phyloP scores from a whole-genome alignment of 352 stramenopile species.

The Phytophthora melonis region DNA sequence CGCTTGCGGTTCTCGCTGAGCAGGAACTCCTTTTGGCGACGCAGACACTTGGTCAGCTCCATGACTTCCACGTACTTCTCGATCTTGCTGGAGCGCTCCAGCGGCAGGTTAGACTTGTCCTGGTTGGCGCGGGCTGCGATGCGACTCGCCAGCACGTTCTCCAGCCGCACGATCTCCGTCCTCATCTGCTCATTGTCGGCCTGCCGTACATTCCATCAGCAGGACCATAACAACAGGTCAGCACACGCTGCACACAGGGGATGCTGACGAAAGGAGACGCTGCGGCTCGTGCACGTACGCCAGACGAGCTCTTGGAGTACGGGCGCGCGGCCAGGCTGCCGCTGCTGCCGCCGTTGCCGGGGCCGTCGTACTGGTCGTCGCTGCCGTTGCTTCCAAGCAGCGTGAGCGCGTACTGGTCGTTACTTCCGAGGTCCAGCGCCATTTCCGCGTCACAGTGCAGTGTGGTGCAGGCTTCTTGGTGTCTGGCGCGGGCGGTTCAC shows the following conservation, averaged over 20 bases:
- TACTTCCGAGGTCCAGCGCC: slow-evolving; percentile 48
- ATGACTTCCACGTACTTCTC: slow-evolving; percentile 91
- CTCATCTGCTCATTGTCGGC: slow-evolving; percentile 85
- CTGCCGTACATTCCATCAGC: slow-evolving; percentile 29
- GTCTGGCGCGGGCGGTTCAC: background rate
- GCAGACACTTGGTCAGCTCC: slow-evolving; percentile 89
- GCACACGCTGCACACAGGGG: background rate
- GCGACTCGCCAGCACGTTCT: slow-evolving; percentile 77
- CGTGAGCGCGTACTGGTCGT: slow-evolving; percentile 64
- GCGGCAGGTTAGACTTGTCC: slow-evolving; percentile 70
- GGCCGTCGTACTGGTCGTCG: slow-evolving; percentile 63
- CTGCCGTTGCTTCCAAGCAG: slow-evolving; percentile 62
- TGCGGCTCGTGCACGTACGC: slow-evolving; percentile 42
- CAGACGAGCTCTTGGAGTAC: slow-evolving; percentile 63
- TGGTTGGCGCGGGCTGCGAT: slow-evolving; percentile 78
- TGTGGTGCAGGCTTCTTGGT: no score
- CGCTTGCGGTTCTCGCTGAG: slow-evolving; percentile 88
- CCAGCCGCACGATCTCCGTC: slow-evolving; percentile 77
- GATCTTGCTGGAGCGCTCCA: slow-evolving; percentile 86
- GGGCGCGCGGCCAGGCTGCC: slow-evolving; percentile 51
- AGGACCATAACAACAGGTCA: background rate
- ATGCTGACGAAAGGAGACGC: background rate
- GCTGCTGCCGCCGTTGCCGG: slow-evolving; percentile 22
- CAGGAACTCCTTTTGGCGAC: slow-evolving; percentile 88
- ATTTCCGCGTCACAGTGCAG: slow-evolving; percentile 21